phyloP scores from a whole-genome alignment of 2,329 filamentous ascomycete species.

The Tolypocladium ophioglossoides region DNA sequence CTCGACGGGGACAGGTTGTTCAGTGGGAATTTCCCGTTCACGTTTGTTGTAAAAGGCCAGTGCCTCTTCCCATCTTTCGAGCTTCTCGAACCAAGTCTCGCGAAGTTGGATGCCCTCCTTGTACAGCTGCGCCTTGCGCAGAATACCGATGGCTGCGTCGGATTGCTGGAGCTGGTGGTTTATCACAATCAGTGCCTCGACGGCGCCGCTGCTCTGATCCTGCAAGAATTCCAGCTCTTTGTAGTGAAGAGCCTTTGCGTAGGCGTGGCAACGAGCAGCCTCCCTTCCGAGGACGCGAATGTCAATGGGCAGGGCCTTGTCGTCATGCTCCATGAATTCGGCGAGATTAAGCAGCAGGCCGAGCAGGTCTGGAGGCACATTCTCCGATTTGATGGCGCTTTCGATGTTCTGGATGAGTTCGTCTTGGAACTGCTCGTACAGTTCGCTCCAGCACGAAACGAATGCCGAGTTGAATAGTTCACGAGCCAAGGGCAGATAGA shows the following conservation, averaged over 20 bases:
- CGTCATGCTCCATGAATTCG: constrained; percentile 99
- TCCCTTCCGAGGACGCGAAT: constrained; percentile 90
- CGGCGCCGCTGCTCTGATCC: constrained; percentile 89
- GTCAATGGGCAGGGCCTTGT: constrained; percentile 95
- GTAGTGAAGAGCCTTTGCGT: constrained; percentile 95
- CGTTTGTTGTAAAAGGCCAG: constrained; percentile 84
- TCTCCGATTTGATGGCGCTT: constrained; percentile 85
- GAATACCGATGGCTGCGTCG: constrained; percentile 94
- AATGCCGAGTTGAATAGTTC: constrained; percentile 98
- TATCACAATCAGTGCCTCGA: constrained; percentile 96
- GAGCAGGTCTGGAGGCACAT: constrained; percentile 90
- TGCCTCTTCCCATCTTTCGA: constrained; percentile 97
- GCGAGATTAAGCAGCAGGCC: constrained; percentile 91
- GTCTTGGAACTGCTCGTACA: constrained; percentile 95
- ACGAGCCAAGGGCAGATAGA: constrained; percentile 82
- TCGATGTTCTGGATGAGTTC: constrained; percentile 95
- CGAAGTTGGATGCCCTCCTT: constrained; percentile 87
- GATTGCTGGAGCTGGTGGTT: constrained; percentile 99
- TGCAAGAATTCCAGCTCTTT: constrained; percentile 98
- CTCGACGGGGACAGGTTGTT: constrained; percentile 61
- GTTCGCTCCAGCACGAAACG: constrained; percentile 95
- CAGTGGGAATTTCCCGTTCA: constrained; percentile 55
- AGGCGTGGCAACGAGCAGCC: constrained; percentile 92
- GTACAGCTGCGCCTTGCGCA: constrained; percentile 91
- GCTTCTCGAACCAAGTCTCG: constrained; percentile 98